Evolutionary conservation across 2,329 filamentous ascomycete genomes (phyloP), one percentile per base, ranked within the genome.

Genomic region (Sarocladiaceae sp.): DNA sequence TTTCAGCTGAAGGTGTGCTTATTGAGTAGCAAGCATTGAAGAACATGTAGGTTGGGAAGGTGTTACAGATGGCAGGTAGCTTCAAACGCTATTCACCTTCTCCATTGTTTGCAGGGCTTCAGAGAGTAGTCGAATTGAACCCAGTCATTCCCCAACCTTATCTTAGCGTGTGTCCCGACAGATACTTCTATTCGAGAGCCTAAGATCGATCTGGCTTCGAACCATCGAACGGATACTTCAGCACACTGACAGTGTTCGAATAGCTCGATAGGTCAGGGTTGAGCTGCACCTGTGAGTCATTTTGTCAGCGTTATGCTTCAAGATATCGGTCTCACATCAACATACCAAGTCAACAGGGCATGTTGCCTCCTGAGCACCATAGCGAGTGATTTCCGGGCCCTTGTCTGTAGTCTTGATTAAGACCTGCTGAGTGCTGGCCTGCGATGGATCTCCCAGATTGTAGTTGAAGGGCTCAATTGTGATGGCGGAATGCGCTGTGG

Each of bases 401-500:
- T 20, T 20, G 17, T 40, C 37, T 5, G n/a, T 22, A 6, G 20
- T 23, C 37, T 40, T 40, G 37, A 40, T 20, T 7, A 40, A 20
- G 6, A 40, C 18, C 37, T 40, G 37, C 20, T 40, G 37, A 8
- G n/a, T 40, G 37, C 37, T 40, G 37, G 37, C 37, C 37, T 40
- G 37, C 17, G 37, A 40, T 4, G 37, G 37, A 20, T 40, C 72
- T 3, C 61, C 60, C 10, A 63, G 60, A 17, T 71, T 63, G 55
- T 74, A 75, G 29, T 75, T 74, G 4, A 68, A 53, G 2, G 71
- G 71, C 56, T 65, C 66, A 50, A 72, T 62, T 22, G 65, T 57
- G 23, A 75, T 58, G 7, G 65, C 65, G 1, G 65, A 67, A 50
- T 73, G 70, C 2, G 71, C 71, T 2, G 68, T 67, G 4, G 68